Evolutionary conservation across 208 protist genomes (phyloP).

Genomic region (Leishmania arabica): DNA sequence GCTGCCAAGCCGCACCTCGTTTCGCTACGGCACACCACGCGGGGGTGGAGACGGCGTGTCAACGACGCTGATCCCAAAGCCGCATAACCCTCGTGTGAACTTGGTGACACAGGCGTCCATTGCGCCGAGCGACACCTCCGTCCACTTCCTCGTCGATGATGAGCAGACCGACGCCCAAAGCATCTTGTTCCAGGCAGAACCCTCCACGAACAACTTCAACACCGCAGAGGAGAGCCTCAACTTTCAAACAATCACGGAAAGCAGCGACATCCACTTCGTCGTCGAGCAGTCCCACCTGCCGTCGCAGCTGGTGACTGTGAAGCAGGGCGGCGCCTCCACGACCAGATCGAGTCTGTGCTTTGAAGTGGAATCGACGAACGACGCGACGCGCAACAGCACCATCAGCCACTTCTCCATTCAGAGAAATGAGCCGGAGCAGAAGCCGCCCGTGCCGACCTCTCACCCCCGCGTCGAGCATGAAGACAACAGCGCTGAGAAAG

Average conservation of each 20-base stretch:
- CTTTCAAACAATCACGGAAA: slow-evolving; percentile 1
- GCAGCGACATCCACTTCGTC: slow-evolving; percentile 27
- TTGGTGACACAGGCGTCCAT: slow-evolving; percentile 4
- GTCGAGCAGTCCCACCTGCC: slow-evolving; percentile 3
- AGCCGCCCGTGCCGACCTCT: neutral
- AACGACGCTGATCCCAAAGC: neutral
- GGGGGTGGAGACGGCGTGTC: neutral
- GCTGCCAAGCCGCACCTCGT: slow-evolving; percentile 33
- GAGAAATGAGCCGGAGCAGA: slow-evolving; percentile 8
- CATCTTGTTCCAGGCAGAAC: slow-evolving; percentile 27
- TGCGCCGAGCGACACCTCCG: slow-evolving; percentile 20
- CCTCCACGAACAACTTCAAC: slow-evolving; percentile 2
- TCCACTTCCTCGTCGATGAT: slow-evolving; percentile 11
- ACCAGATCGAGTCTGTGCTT: slow-evolving; percentile 16
- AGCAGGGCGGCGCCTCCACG: neutral
- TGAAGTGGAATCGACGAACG: slow-evolving; percentile 21
- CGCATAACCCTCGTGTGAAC: neutral
- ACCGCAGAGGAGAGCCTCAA: neutral
- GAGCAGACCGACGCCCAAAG: slow-evolving; percentile 11
- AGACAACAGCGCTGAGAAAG: neutral
- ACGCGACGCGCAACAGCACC: slow-evolving; percentile 19
- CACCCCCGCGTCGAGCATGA: neutral
- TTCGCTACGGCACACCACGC: slow-evolving; percentile 20
- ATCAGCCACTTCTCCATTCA: slow-evolving; percentile 26
- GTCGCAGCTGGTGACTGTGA: neutral